Evolutionary conservation across 2,329 filamentous ascomycete genomes (phyloP).

Genomic region (Mycosphaerella sp.): DNA sequence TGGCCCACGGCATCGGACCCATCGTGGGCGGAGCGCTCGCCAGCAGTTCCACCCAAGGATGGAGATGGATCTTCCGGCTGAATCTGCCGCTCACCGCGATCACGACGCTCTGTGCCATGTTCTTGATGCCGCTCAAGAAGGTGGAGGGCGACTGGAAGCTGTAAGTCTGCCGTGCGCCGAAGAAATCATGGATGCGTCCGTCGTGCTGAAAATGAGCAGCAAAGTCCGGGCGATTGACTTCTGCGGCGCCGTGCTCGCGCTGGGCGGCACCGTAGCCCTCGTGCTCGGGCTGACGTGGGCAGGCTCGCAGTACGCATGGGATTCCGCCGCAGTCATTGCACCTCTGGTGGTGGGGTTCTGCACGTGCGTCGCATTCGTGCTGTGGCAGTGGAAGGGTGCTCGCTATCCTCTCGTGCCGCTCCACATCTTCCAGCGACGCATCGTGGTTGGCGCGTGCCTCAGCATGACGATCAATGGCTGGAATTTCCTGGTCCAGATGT

Average conservation of each 20-base stretch:
- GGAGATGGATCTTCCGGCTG: conserved; percentile 25
- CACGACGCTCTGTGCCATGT: conserved; percentile 45
- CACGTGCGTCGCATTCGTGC: conserved; percentile 45
- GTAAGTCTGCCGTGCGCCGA: conserved; percentile 39
- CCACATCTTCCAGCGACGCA: conserved; percentile 49
- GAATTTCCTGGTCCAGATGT: conserved; percentile 54
- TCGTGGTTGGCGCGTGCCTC: conserved; percentile 51
- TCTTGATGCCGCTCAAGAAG: conserved; percentile 53
- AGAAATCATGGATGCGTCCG: not conserved
- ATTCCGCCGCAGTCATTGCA: conserved; percentile 50
- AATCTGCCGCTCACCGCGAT: conserved; percentile 50
- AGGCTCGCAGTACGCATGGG: conserved; percentile 49
- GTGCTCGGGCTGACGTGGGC: conserved; percentile 52
- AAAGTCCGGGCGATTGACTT: conserved; percentile 49
- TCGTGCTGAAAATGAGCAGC: conserved; percentile 42
- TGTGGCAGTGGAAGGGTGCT: conserved; percentile 51
- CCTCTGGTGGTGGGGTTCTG: conserved; percentile 45
- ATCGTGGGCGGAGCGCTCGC: conserved; percentile 42
- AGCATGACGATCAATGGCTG: conserved; percentile 49
- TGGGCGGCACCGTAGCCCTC: conserved; percentile 48
- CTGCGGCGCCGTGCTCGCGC: conserved; percentile 49
- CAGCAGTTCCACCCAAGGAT: conserved; percentile 14
- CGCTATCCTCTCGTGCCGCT: conserved; percentile 46
- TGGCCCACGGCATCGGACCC: conserved; percentile 41
- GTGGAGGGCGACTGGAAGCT: conserved; percentile 47